Percentiles rank a stretch among this genome's conserved stretches.
Evolutionary conservation across 83 land plant species (phyloP).

Genomic region (Diphasiastrum complanatum): DNA sequence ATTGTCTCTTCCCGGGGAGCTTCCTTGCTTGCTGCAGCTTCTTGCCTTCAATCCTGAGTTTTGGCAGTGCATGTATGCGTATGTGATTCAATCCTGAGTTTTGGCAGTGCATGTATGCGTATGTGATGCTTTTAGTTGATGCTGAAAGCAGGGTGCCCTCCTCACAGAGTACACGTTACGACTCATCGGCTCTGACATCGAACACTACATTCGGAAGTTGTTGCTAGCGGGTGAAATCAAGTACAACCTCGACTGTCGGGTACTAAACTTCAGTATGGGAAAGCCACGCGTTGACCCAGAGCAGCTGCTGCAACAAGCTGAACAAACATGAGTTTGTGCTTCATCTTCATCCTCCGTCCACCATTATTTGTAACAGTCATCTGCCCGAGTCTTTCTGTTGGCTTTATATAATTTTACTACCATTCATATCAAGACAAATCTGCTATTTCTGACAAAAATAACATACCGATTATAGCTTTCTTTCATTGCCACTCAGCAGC

Average conservation of each 20-base stretch:
- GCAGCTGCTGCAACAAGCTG: too few species aligned
- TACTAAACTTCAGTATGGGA: slow-evolving; percentile 94
- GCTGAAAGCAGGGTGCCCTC: slow-evolving; percentile 65
- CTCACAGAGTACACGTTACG: slow-evolving; percentile 80
- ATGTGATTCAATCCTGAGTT: neutral
- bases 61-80: neutral
- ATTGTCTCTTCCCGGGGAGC: neutral
- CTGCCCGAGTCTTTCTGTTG: too few species aligned
- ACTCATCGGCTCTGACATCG: slow-evolving; percentile 82
- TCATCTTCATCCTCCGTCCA: too few species aligned
- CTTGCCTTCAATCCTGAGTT: neutral
- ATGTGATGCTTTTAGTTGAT: neutral
- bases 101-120: neutral
- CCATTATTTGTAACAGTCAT: too few species aligned
- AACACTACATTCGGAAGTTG: slow-evolving; percentile 80
- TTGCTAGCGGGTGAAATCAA: slow-evolving; percentile 65
- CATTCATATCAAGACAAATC: too few species aligned
- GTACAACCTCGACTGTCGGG: slow-evolving; percentile 78
- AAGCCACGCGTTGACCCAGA: slow-evolving; percentile 52
- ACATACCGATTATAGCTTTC: too few species aligned
- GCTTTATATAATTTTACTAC: too few species aligned
- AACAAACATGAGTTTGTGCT: too few species aligned
- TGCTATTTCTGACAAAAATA: too few species aligned
- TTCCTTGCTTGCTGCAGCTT: neutral
- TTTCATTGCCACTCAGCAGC: too few species aligned